These are phyloP conservation scores for Phytopythium sindhum DNA, from an alignment of 352 stramenopile species.

Conservation along the genomic window DNA sequence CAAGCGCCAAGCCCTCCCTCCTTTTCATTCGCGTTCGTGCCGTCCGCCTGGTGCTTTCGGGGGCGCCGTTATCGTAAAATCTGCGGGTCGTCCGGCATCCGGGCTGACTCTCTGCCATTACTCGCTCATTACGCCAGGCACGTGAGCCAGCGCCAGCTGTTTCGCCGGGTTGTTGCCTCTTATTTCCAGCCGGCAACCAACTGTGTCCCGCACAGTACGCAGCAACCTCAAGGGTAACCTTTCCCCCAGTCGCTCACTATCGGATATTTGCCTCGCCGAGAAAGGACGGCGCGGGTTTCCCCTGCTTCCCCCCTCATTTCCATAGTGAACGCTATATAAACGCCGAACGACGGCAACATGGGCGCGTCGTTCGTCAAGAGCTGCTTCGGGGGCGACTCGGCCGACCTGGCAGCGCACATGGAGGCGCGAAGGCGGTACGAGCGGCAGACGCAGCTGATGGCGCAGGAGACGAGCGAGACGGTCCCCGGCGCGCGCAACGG, in stretches of 20 bases:
- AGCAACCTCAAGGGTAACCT: not conserved
- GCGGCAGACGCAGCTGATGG: conserved; percentile 18
- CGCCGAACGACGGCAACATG: conserved; percentile 11
- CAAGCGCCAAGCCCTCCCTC: no score
- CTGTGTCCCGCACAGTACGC: no score
- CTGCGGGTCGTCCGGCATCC: no score
- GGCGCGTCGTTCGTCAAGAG: conserved; percentile 40
- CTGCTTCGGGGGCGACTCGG: conserved; percentile 25
- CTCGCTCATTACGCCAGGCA: conserved; percentile 2
- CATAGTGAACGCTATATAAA: not conserved
- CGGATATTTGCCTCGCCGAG: no score
- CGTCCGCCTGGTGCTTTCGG: not conserved
- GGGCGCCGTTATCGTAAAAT: not conserved
- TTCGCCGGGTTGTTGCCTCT: no score
- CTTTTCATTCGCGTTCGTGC: not conserved
- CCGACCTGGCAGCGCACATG: conserved; percentile 11
- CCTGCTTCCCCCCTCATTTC: not conserved
- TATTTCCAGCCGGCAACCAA: no score
- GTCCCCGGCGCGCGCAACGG: not conserved
- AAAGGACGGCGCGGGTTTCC: not conserved
- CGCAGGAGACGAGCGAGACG: conserved; percentile 15
- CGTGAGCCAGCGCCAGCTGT: not conserved
- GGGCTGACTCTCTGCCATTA: conserved; percentile 1
- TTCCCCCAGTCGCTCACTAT: no score
- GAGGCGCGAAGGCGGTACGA: conserved; percentile 23